Conservation (phyloP, 805 yeast species). For the Clavispora vitiphila region DNA sequence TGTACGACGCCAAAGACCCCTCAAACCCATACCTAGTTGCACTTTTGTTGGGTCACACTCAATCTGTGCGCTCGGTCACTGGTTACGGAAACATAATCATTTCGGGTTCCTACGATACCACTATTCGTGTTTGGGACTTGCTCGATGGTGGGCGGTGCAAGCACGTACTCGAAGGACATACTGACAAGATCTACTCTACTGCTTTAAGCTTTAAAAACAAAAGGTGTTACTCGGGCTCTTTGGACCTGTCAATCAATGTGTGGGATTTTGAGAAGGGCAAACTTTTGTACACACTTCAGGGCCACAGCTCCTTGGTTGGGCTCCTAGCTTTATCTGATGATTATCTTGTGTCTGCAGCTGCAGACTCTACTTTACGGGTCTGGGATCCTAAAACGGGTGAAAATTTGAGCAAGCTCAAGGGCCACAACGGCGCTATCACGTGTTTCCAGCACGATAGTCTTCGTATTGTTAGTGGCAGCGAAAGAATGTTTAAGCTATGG, state of each 20-base stretch:
- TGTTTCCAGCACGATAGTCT: conserved; percentile 88
- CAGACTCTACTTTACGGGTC: conserved; percentile 84
- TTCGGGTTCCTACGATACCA: conserved; percentile 87
- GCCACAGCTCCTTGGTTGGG: conserved; percentile 90
- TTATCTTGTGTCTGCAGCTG: conserved; percentile 88
- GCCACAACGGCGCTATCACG: conserved; percentile 84
- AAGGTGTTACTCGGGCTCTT: conserved; percentile 84
- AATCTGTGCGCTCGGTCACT: conserved; percentile 79
- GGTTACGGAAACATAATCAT: conserved; percentile 81
- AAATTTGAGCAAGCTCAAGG: conserved; percentile 64
- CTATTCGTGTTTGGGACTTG: conserved; percentile 90
- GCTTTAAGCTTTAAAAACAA: conserved; percentile 71
- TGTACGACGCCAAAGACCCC: conserved; percentile 33
- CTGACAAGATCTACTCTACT: conserved; percentile 84
- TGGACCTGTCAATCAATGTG: conserved; percentile 81
- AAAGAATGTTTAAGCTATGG: conserved; percentile 83
- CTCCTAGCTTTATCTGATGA: conserved; percentile 71
- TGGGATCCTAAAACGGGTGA: conserved; percentile 86
- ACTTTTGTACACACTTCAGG: conserved; percentile 65
- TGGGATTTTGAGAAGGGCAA: conserved; percentile 85
- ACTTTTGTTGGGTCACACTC: conserved; percentile 50
- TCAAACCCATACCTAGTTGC: conserved; percentile 15
- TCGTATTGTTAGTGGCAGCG: conserved; percentile 84
- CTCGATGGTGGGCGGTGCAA: conserved; percentile 62
- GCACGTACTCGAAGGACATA: conserved; percentile 75